Base-by-base conservation (phyloP, 768 basidiomycete species). In the Tylopilus plumbeoviolaceoides region DNA sequence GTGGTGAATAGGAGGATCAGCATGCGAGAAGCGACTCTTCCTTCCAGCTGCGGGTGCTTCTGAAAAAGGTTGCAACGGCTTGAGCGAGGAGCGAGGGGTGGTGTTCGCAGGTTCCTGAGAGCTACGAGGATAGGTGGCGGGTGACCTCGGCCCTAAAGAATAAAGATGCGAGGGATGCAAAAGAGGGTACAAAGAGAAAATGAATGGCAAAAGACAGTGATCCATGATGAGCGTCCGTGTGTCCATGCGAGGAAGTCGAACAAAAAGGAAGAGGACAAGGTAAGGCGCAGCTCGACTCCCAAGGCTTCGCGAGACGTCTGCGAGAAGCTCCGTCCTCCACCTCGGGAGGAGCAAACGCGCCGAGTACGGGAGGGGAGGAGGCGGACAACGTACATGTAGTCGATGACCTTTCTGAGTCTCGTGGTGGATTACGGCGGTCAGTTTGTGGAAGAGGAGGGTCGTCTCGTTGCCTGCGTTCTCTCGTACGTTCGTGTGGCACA, bases 341-440 rank as follows among this genome's bases (percentile, higher is more conserved):
- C 66, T 65, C 59, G 69, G 70, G 70, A 70, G 69, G 74, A 75
- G 70, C 59, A 63, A 59, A 59, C 52, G 60, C 65, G 70, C 68
- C 67, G 61, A 63, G 61, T 60, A 70, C 68, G 68, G 59, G 55
- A 62, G 67, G 70, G 64, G 66, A 73, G 62, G 71, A 75, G 68
- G 75, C 69, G 64, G 72, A 76, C 67, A 75, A 76, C 75, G 75
- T 76, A 76, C 74, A 75, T 58, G 63, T 59, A 62, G 75, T 64
- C 66, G 75, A 69, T 46, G 69, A 65, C 58, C 63, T 66, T 56
- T 66, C 69, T 47, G 63, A 45, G 55, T 67, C 69, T 31, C 61
- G 60, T 49, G 64, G 70, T 31, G 28, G 54, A 50, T 59, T 51
- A 54, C 66, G 69, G 46, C 54, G 59, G 17, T 61, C 63, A 15